Evolutionary conservation across 2,329 filamentous ascomycete species (phyloP).

Genomic region (Hypoxylon sp.): DNA sequence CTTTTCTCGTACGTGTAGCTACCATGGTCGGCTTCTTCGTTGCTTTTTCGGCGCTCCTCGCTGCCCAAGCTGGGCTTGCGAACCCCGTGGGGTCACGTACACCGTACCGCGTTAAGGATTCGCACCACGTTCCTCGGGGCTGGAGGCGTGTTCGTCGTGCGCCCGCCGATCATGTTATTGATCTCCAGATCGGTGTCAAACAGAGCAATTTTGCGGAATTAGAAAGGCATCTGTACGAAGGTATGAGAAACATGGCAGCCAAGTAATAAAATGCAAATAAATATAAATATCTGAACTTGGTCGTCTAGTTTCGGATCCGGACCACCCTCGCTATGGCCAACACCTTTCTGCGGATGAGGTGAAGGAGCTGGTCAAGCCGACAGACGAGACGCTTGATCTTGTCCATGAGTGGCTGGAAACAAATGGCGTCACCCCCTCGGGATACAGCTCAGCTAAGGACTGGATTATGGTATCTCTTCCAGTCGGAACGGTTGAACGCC

Average conservation of each 20-base stretch:
- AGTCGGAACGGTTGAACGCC: constrained; percentile 65
- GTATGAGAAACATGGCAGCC: constrained; percentile 32
- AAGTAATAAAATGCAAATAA: constrained; percentile 4
- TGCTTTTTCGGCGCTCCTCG: constrained; percentile 49
- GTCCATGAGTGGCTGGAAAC: constrained; percentile 70
- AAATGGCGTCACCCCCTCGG: constrained; percentile 63
- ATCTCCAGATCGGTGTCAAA: constrained; percentile 72
- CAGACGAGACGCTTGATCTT: constrained; percentile 65
- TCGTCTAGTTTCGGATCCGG: constrained; percentile 65
- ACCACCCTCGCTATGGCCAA: constrained; percentile 68
- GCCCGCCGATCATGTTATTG: constrained; percentile 63
- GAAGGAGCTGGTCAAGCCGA: constrained; percentile 67
- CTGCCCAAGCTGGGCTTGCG: constrained; percentile 47
- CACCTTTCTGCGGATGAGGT: constrained; percentile 68
- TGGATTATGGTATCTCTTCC: constrained; percentile 70
- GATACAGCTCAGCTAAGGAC: constrained; percentile 69
- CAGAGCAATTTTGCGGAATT: constrained; percentile 70
- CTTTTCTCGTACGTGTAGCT: constrained; percentile 21
- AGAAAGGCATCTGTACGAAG: constrained; percentile 65
- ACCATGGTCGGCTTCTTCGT: constrained; percentile 51
- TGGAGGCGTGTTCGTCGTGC: constrained; percentile 66
- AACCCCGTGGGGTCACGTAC: constrained; percentile 49
- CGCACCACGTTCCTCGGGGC: constrained; percentile 64
- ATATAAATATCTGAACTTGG: constrained; percentile 14
- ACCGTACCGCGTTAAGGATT: constrained; percentile 66